Evolutionary conservation across 352 stramenopile genomes (phyloP).

Genomic region (Pythium vanterpoolii): DNA sequence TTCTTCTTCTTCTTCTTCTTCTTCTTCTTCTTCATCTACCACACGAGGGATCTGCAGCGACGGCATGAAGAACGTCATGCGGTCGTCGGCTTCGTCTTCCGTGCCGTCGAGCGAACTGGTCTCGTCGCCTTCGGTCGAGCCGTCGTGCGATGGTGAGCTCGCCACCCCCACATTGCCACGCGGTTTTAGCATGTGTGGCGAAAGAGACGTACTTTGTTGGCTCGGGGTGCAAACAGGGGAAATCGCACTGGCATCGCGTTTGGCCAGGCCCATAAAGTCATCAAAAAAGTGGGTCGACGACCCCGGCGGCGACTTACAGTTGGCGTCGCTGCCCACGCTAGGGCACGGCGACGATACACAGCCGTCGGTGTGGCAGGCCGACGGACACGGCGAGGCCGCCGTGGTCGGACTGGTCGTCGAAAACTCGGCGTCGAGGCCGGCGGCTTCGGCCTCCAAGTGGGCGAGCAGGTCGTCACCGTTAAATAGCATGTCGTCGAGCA

Average conservation of each 20-base stretch:
- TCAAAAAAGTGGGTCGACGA: slow-evolving; percentile 16
- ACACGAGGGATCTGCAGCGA: too few relatives aligned
- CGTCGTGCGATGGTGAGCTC: slow-evolving; percentile 28
- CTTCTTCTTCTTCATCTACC: too few relatives aligned
- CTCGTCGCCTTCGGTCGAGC: slow-evolving; percentile 33
- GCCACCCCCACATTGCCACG: slow-evolving; percentile 20
- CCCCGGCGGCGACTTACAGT: slow-evolving; percentile 24
- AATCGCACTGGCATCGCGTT: slow-evolving; percentile 33
- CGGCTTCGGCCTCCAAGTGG: slow-evolving; percentile 33
- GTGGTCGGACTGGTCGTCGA: background rate
- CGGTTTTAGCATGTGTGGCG: too few relatives aligned
- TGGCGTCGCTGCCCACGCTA: slow-evolving; percentile 26
- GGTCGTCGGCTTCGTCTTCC: slow-evolving; percentile 9
- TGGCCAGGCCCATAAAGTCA: slow-evolving; percentile 26
- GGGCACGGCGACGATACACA: slow-evolving; percentile 48
- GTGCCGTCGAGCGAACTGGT: slow-evolving; percentile 12
- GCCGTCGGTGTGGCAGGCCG: slow-evolving; percentile 45
- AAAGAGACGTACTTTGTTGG: slow-evolving; percentile 9
- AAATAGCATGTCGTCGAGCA: slow-evolving; percentile 44
- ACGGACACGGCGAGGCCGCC: slow-evolving; percentile 33
- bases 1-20: slow-evolving; percentile 26
- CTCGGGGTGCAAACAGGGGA: slow-evolving; percentile 30
- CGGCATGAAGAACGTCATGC: too few relatives aligned
- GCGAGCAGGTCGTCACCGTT: slow-evolving; percentile 59
- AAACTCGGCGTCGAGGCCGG: slow-evolving; percentile 22